Evolutionary conservation across 305 asterid genomes (phyloP).

Genomic region (Fraxinus ornus): DNA sequence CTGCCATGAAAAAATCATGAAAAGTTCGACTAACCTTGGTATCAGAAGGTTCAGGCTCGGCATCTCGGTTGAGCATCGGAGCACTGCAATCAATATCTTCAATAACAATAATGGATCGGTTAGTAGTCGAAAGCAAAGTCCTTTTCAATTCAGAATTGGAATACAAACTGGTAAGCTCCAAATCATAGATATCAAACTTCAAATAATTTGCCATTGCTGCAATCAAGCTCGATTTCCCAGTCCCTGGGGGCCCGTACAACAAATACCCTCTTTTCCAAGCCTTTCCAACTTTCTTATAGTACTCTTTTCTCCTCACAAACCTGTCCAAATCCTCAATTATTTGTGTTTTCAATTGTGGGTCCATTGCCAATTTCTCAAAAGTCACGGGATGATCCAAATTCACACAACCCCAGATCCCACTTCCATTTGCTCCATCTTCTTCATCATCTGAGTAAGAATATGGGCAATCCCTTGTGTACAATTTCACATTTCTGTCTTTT

Average conservation of each 20-base stretch:
- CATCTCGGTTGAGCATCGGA: slow-evolving; percentile 54
- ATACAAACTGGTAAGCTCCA: slow-evolving; percentile 58
- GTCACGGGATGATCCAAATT: slow-evolving; percentile 70
- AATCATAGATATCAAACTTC: slow-evolving; percentile 64
- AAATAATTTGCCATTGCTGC: slow-evolving; percentile 83
- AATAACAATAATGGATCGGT: slow-evolving; percentile 59
- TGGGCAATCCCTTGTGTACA: slow-evolving; percentile 57
- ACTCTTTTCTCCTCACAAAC: slow-evolving; percentile 65
- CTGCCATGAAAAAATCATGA: neutral
- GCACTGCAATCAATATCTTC: slow-evolving; percentile 77
- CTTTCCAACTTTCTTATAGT: slow-evolving; percentile 68
- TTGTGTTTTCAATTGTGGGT: slow-evolving; percentile 43
- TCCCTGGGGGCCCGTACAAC: slow-evolving; percentile 81
- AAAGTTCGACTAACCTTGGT: slow-evolving; percentile 33
- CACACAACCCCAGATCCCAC: slow-evolving; percentile 55
- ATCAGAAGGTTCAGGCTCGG: slow-evolving; percentile 17
- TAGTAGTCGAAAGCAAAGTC: slow-evolving; percentile 50
- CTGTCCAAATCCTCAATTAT: slow-evolving; percentile 65
- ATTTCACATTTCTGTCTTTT: slow-evolving; percentile 42
- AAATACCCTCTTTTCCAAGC: slow-evolving; percentile 92
- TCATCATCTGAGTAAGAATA: slow-evolving; percentile 26
- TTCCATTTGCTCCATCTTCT: slow-evolving; percentile 37
- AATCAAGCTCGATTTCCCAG: slow-evolving; percentile 75
- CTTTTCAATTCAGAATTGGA: slow-evolving; percentile 59
- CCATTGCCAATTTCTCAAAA: slow-evolving; percentile 72